A percentile compares a stretch with the other conserved stretches of the same genome.
phyloP scores from a whole-genome alignment of 257 asterid genomes.

The Nicotiana otophora region DNA sequence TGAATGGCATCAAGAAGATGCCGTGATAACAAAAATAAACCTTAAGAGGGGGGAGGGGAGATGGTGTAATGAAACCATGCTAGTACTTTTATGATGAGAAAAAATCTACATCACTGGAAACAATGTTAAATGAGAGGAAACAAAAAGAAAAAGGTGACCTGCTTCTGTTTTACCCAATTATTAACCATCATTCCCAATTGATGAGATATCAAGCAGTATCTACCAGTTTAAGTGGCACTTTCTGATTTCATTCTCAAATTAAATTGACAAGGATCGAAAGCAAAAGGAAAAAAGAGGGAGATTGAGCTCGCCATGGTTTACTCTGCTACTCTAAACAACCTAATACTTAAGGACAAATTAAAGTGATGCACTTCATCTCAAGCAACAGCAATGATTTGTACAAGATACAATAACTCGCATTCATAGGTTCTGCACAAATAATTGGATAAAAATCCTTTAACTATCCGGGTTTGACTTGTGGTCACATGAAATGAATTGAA shows the following conservation, averaged over 20 bases:
- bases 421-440: not conserved
- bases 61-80: not conserved
- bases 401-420: not conserved
- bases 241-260: not conserved
- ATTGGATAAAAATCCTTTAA: not conserved
- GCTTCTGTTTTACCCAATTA: not conserved
- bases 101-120: not conserved
- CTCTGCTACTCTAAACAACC: not conserved
- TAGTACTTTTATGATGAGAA: not conserved
- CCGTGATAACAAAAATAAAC: too few species aligned
- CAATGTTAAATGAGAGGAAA: not conserved
- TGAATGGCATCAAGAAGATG: too few species aligned
- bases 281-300: not conserved
- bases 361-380: not conserved
- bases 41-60: not conserved
- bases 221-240: not conserved
- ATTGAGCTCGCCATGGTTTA: not conserved
- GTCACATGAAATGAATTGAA: not conserved
- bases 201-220: not conserved
- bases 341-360: not conserved
- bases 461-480: not conserved
- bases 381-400: not conserved
- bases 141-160: not conserved
- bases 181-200: not conserved
- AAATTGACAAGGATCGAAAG: not conserved